phyloP scores from a whole-genome alignment of 2,329 filamentous ascomycete species.

The Claviceps paspali region DNA sequence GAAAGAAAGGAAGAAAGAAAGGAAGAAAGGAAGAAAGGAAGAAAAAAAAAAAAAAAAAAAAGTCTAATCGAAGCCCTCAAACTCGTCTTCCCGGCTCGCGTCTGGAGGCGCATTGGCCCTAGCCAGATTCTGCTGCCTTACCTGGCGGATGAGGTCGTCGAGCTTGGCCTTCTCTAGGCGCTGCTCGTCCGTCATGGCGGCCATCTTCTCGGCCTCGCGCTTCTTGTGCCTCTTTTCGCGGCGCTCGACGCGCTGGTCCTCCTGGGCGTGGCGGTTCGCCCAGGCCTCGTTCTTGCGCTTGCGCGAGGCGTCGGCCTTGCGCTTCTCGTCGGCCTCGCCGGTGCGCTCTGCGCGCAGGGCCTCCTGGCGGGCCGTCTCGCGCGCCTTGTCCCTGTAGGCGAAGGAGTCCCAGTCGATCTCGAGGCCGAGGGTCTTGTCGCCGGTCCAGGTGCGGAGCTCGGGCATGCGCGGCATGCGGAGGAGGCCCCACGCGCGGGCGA shows the following conservation, averaged over 20 bases:
- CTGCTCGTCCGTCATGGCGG: conserved; percentile 57
- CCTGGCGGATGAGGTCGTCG: conserved; percentile 45
- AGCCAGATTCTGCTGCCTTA: conserved; percentile 41
- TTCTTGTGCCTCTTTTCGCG: conserved; percentile 50
- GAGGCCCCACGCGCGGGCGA: conserved; percentile 73
- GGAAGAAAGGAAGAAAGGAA: background rate
- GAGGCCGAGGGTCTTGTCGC: conserved; percentile 47
- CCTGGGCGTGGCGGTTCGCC: conserved; percentile 55
- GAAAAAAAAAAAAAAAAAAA: background rate
- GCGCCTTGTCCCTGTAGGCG: conserved; percentile 55
- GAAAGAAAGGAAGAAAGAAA: too few relatives aligned
- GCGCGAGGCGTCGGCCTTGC: conserved; percentile 28
- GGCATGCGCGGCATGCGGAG: conserved; percentile 87
- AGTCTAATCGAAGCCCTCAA: conserved; percentile 39
- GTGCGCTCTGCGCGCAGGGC: conserved; percentile 35
- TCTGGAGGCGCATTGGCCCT: conserved; percentile 14
- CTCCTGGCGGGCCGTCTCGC: conserved; percentile 49
- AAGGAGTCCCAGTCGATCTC: conserved; percentile 53
- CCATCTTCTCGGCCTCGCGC: conserved; percentile 46
- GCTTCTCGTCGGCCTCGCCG: conserved; percentile 22
- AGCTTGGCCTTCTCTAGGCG: conserved; percentile 47
- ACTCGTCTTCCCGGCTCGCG: conserved; percentile 31
- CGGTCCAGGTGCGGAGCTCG: conserved; percentile 60
- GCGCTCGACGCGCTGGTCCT: conserved; percentile 44
- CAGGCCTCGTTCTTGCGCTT: conserved; percentile 54